Evolutionary conservation across 2,329 filamentous ascomycete species (phyloP).

Genomic region (Fusarium sp.): DNA sequence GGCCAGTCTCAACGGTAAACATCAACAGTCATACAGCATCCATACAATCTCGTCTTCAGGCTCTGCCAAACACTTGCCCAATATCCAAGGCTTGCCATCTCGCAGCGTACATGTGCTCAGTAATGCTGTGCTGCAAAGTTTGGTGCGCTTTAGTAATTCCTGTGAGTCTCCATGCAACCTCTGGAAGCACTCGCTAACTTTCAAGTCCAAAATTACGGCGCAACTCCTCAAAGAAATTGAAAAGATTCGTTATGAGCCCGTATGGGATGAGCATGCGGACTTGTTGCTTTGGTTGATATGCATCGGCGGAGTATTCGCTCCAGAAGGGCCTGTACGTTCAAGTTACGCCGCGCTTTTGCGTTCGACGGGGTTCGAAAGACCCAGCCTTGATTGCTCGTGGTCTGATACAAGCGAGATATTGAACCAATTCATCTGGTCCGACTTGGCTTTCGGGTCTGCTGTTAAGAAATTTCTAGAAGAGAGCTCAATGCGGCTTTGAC

Average conservation of each 20-base stretch:
- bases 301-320: neutral
- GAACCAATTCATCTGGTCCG: constrained; percentile 2
- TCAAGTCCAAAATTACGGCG: neutral
- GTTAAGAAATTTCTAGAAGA: neutral
- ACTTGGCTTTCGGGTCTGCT: neutral
- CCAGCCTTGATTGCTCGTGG: accelerated
- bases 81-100: constrained; percentile 50
- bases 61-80: constrained; percentile 35
- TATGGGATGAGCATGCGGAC: neutral
- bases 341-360: neutral
- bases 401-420: neutral
- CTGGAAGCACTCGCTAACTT: accelerated
- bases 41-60: constrained; percentile 53
- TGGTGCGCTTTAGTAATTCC: constrained; percentile 54
- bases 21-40: constrained; percentile 56
- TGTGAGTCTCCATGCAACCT: constrained; percentile 38
- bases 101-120: constrained; percentile 54
- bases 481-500: neutral
- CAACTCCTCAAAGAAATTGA: neutral
- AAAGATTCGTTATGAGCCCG: accelerated
- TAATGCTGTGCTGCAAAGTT: constrained; percentile 53
- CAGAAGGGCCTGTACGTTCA: neutral
- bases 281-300: constrained; percentile 2
- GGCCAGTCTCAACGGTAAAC: constrained; percentile 43
- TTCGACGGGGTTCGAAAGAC: neutral